Evolutionary conservation across 805 yeast species (phyloP).

Genomic region (Suhomyces prunicola): DNA sequence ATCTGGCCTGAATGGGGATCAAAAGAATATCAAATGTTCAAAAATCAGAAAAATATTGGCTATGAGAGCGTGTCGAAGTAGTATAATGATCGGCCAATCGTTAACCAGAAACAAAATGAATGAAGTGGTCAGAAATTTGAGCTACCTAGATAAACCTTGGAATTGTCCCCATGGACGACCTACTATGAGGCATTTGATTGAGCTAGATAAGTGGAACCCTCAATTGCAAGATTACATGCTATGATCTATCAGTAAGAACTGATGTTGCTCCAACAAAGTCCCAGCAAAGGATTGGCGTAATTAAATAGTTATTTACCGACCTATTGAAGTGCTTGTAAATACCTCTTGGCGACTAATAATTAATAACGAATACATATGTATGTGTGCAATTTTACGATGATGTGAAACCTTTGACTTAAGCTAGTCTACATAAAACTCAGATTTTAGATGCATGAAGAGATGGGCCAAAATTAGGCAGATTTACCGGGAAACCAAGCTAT

Average conservation of each 20-base stretch:
- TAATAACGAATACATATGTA: background rate
- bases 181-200: constrained; percentile 86
- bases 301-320: background rate
- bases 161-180: constrained; percentile 97
- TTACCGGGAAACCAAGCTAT: background rate
- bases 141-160: constrained; percentile 89
- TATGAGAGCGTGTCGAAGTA: constrained; percentile 89
- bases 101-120: constrained; percentile 60
- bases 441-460: background rate
- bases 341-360: background rate
- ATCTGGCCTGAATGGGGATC: constrained; percentile 46
- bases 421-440: background rate
- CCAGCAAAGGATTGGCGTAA: background rate
- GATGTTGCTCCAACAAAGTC: background rate
- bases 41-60: constrained; percentile 86
- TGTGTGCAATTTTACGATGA: background rate
- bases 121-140: constrained; percentile 62
- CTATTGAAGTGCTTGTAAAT: background rate
- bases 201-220: constrained; percentile 32
- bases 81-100: constrained; percentile 90
- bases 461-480: background rate
- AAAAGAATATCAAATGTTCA: constrained; percentile 52
- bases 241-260: background rate
- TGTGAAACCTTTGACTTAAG: too few species aligned
- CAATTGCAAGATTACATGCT: constrained; percentile 8